Evolutionary conservation across 192 early-diverging fungal species (phyloP).

Genomic region (Dispira parvispora): DNA sequence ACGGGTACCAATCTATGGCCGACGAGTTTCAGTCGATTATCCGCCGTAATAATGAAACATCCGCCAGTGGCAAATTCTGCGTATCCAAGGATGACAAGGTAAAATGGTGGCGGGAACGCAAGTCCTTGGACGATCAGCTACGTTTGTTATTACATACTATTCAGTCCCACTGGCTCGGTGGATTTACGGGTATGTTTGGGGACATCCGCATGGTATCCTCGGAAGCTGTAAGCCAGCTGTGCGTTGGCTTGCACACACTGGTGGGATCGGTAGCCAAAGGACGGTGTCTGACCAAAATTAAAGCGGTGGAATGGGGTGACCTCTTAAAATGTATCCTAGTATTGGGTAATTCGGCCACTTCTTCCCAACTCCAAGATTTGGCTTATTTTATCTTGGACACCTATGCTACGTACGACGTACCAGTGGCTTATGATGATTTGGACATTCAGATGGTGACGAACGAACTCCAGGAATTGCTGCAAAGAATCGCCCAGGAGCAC

Average conservation of each 20-base stretch:
- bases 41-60: constrained; percentile 45
- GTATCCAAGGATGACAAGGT: constrained; percentile 42
- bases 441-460: no score
- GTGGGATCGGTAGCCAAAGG: constrained; percentile 17
- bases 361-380: constrained; percentile 48
- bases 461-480: no score
- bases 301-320: constrained; percentile 34
- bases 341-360: constrained; percentile 32
- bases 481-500: no score
- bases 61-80: constrained; percentile 29
- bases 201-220: not conserved
- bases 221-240: constrained; percentile 14
- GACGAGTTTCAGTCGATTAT: constrained; percentile 42
- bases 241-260: constrained; percentile 11
- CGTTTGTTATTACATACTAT: constrained; percentile 40
- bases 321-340: constrained; percentile 36
- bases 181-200: constrained; percentile 41
- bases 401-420: constrained; percentile 32
- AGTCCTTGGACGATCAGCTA: constrained; percentile 51
- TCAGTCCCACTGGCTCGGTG: constrained; percentile 74
- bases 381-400: constrained; percentile 47
- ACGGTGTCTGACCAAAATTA: constrained; percentile 17
- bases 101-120: constrained; percentile 68
- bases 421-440: constrained; percentile 33
- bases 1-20: not conserved